phyloP scores from a whole-genome alignment of 2,329 filamentous ascomycete species.

The Cadophora sp. region DNA sequence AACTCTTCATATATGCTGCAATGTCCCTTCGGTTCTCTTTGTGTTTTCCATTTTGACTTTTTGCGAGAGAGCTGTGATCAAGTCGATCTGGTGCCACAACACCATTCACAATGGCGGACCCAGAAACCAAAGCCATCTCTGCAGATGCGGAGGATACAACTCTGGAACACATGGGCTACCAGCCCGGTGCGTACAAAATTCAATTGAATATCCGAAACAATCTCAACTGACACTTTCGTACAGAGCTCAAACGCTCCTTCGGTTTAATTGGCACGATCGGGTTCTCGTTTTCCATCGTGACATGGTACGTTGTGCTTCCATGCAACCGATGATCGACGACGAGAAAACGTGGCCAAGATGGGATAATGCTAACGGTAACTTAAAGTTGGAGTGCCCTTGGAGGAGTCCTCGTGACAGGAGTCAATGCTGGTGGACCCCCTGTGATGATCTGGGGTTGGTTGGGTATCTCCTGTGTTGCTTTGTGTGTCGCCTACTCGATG shows the following conservation, averaged over 20 bases:
- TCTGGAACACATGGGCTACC: slow-evolving; percentile 38
- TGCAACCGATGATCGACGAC: not conserved
- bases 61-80: not conserved
- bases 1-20: slow-evolving; percentile 9
- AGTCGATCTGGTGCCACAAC: not conserved
- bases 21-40: not conserved
- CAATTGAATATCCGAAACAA: not conserved
- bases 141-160: slow-evolving; percentile 35
- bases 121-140: slow-evolving; percentile 21
- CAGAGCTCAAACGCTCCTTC: slow-evolving; percentile 63
- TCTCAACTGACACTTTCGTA: not conserved
- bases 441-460: slow-evolving; percentile 66
- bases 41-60: not conserved
- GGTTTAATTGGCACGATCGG: slow-evolving; percentile 63
- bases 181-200: slow-evolving; percentile 32
- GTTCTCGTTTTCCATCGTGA: slow-evolving; percentile 65
- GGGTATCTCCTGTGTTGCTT: slow-evolving; percentile 56
- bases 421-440: slow-evolving; percentile 61
- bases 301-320: slow-evolving; percentile 48
- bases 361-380: slow-evolving; percentile 27
- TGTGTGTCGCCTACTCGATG: slow-evolving; percentile 63
- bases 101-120: slow-evolving; percentile 15
- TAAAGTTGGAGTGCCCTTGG: slow-evolving; percentile 60
- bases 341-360: slow-evolving; percentile 29
- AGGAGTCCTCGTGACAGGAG: slow-evolving; percentile 62